Base-by-base conservation (phyloP, 805 yeast species). In the Lipomyces sp. region DNA sequence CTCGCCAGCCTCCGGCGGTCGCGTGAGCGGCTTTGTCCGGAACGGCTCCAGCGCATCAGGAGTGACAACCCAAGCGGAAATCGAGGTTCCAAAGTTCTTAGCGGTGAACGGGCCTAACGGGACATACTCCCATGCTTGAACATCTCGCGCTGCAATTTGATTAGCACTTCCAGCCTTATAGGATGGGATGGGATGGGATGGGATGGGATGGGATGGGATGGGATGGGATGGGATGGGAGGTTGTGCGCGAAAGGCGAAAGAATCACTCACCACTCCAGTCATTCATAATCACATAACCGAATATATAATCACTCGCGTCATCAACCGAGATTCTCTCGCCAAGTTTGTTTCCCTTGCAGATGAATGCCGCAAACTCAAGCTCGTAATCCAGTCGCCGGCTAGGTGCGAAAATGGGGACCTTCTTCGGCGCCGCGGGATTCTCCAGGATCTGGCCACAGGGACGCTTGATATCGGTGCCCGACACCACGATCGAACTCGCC, bases 61-160 rank as follows among this genome's bases (percentile, higher is more conserved):
- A 4, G 51, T 43, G 11, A 61, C 60, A 3, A 61, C 61, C 65
- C 65, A 61, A 2, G 64, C 56, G 7, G 63, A 59, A 14, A 61
- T 53, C 7, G 62, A 49, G 1, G 65, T 61, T 19, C 58, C 63
- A 26, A 61, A 61, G 43, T 60, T 61, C 47, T 61, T 61, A 2
- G 61, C 57, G 13, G 60, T 43, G 43, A 61, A 61, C 2, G 65
- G 65, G 1, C 65, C 65, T 6, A 61, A 58, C 3, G 65, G 65
- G 8, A 59, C 61, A 28, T 57, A 59, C 29, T 61, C 65, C 64
- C 64, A 61, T 3, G 62, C 60, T 39, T 61, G 65, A 28, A 61
- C 43, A 32, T 61, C 65, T 36, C 65, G 37, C 4, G 65, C 42
- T 33, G 36, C 16, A 33, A 28, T 28, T 13, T 13, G 13, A n/a